Conservation (phyloP, 1,284 basidiomycete genomes). For the Ceratobasidium sp. region DNA sequence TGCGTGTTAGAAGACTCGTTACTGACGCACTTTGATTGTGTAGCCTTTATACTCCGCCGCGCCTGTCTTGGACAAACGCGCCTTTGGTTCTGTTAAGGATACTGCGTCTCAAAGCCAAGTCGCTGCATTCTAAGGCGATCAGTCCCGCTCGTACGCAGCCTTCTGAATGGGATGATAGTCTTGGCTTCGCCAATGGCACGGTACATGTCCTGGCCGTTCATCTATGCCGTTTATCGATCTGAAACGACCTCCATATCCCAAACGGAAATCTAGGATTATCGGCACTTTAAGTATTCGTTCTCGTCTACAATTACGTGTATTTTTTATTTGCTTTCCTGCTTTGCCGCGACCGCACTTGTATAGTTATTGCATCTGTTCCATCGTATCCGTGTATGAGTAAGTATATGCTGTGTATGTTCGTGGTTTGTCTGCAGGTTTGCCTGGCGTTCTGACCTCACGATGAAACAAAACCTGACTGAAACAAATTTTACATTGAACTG, state of each 20-base stretch:
- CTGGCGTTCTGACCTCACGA: neutral
- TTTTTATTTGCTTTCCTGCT: neutral
- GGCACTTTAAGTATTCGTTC: neutral
- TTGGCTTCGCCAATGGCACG: too few relatives aligned
- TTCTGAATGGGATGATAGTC: too few relatives aligned
- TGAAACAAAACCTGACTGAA: neutral
- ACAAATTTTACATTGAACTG: neutral
- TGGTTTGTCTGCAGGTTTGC: neutral
- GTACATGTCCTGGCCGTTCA: too few relatives aligned
- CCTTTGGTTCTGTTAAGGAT: neutral
- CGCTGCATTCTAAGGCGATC: neutral
- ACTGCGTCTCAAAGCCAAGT: neutral
- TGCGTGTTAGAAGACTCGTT: neutral
- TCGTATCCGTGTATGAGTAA: neutral
- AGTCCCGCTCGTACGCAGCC: neutral
- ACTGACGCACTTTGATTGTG: neutral
- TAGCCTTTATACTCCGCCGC: constrained; percentile 18
- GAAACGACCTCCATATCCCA: neutral
- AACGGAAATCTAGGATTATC: neutral
- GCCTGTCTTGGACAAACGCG: neutral
- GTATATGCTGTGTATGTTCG: neutral
- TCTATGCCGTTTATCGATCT: neutral
- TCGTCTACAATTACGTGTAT: neutral
- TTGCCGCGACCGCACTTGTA: neutral
- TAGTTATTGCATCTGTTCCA: neutral